phyloP scores from a whole-genome alignment of 176 grass and related monocot genomes.

The Aegilops sharonensis region DNA sequence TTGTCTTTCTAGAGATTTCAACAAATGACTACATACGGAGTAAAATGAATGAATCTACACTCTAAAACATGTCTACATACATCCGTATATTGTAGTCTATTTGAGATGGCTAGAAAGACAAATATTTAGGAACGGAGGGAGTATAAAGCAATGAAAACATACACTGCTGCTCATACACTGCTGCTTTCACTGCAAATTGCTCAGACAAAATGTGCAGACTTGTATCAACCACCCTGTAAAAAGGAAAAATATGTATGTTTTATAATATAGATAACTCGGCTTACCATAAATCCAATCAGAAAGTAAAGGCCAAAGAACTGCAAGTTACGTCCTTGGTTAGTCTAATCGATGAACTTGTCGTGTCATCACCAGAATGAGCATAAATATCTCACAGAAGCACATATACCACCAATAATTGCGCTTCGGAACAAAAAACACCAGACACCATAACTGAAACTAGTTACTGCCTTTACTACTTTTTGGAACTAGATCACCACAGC shows the following conservation, averaged over 20 bases:
- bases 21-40: too few relatives aligned
- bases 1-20: too few relatives aligned
- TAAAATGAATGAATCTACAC: too few relatives aligned
- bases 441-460: not conserved
- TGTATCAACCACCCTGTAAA: slow-evolving; percentile 22
- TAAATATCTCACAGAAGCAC: not conserved
- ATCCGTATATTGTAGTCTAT: too few relatives aligned
- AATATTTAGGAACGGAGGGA: too few relatives aligned
- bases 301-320: not conserved
- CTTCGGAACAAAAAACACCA: not conserved
- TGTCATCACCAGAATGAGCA: not conserved
- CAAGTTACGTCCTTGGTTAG: not conserved
- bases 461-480: not conserved
- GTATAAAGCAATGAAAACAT: slow-evolving; percentile 21
- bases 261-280: not conserved
- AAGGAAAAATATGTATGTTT: not conserved
- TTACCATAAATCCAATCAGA: slow-evolving; percentile 18
- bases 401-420: not conserved
- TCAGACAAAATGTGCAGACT: not conserved
- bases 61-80: too few relatives aligned
- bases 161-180: slow-evolving; percentile 3
- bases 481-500: not conserved
- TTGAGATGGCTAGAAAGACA: too few relatives aligned
- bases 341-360: not conserved
- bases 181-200: slow-evolving; percentile 1